Evolutionary conservation across 2,329 filamentous ascomycete species (phyloP).

Genomic region (Neofusicoccum sp.): DNA sequence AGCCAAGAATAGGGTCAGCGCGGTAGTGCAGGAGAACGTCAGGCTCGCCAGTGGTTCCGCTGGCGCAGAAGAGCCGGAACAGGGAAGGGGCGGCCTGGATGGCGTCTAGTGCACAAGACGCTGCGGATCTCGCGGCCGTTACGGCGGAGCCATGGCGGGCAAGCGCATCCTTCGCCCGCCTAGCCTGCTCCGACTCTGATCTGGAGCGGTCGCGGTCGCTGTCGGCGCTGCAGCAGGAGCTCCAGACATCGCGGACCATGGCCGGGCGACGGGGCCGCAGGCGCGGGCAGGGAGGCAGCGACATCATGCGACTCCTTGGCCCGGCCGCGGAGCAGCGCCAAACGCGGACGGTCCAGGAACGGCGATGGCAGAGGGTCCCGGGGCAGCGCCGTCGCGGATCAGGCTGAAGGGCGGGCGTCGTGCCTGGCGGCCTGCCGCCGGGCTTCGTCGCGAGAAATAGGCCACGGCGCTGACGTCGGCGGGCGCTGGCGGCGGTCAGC

Average conservation of each 20-base stretch:
- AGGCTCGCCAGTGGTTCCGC: conserved; percentile 25
- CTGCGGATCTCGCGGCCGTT: conserved; percentile 22
- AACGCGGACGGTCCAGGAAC: conserved; percentile 42
- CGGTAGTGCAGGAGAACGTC: conserved; percentile 45
- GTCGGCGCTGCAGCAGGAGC: conserved; percentile 28
- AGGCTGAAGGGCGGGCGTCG: conserved; percentile 48
- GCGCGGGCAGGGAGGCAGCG: conserved; percentile 48
- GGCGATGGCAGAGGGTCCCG: conserved; percentile 60
- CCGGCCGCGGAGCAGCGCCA: conserved; percentile 42
- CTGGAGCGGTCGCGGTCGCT: not conserved
- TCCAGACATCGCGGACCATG: conserved; percentile 44
- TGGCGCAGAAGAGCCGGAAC: conserved; percentile 30
- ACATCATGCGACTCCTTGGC: conserved; percentile 43
- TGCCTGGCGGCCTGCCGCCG: too few species aligned
- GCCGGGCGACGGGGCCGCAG: conserved; percentile 46
- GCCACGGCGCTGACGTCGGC: too few species aligned
- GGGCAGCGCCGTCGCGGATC: conserved; percentile 45
- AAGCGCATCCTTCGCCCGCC: not conserved
- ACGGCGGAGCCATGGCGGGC: not conserved
- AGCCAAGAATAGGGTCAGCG: conserved; percentile 55
- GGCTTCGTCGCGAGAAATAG: too few species aligned
- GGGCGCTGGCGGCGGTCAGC: not conserved
- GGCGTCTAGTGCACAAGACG: conserved; percentile 26
- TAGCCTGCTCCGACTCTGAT: not conserved
- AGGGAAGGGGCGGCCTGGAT: conserved; percentile 18